Percentiles rank a stretch among this genome's conserved stretches.
These are phyloP conservation scores for Helianthus annuus DNA, from an alignment of 129 eudicot genomes.

Conservation along the genomic window HanXRQr2.0-SUNRISE NC_035448.2:100743093-100743592, in stretches of 20 bases:
- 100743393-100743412: conserved; percentile 76
- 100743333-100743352: conserved; percentile 90
- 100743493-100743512: conserved; percentile 35
- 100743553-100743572: neutral
- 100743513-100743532: conserved; percentile 14
- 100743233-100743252: conserved; percentile 19
- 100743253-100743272: neutral
- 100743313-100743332: conserved; percentile 31
- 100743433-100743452: conserved; percentile 61
- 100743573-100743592: neutral
- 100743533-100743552: conserved; percentile 18
- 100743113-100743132: neutral
- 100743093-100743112: neutral
- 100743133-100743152: neutral
- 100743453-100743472: conserved; percentile 44
- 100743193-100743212: neutral
- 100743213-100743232: neutral
- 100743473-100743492: conserved; percentile 39
- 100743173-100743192: neutral
- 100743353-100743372: conserved; percentile 90
- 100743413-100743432: conserved; percentile 68
- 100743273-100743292: neutral
- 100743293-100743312: too few species aligned
- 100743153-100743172: neutral
- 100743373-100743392: conserved; percentile 53